phyloP scores from a whole-genome alignment of 2,329 filamentous ascomycete species.

The Aspergillus ruber region DNA sequence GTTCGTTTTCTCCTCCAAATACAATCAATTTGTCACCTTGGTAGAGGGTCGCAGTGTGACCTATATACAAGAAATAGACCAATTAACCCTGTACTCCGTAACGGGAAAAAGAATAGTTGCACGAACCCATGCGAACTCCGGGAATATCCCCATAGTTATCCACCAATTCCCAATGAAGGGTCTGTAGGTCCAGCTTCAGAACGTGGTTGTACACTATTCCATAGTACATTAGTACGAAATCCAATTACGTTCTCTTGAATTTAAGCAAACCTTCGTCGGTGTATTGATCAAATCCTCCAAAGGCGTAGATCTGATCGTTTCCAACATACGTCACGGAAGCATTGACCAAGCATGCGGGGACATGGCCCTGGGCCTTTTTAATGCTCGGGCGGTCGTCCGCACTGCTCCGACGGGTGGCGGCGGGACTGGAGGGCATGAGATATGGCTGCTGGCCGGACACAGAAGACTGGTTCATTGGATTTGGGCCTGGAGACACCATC shows the following conservation, averaged over 20 bases:
- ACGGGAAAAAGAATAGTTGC: conserved; percentile 1
- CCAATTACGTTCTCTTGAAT: neutral
- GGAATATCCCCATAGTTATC: conserved; percentile 99
- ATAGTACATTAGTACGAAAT: conserved; percentile 4
- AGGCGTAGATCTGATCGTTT: conserved; percentile 95
- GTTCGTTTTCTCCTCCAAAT: conserved; percentile 96
- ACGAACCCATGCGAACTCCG: conserved; percentile 86
- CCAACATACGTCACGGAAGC: conserved; percentile 98
- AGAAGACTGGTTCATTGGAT: conserved; percentile 16
- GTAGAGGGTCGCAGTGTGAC: conserved; percentile 91
- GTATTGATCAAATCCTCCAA: conserved; percentile 97
- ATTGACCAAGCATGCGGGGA: conserved; percentile 92
- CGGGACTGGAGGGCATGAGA: conserved; percentile 81
- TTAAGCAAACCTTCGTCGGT: conserved; percentile 69
- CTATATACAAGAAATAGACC: conserved; percentile 46
- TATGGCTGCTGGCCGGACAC: conserved; percentile 57
- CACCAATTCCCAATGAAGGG: conserved; percentile 87
- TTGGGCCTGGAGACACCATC: conserved; percentile 13
- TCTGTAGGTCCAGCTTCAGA: conserved; percentile 75
- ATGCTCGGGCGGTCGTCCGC: conserved; percentile 80
- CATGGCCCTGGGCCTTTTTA: conserved; percentile 67
- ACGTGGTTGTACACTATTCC: conserved; percentile 86
- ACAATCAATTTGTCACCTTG: conserved; percentile 92
- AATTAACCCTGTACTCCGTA: conserved; percentile 4
- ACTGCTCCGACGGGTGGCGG: conserved; percentile 55